Base-by-base conservation (phyloP, 1,139 yeast genomes). In the Candida sanyaensis region DNA sequence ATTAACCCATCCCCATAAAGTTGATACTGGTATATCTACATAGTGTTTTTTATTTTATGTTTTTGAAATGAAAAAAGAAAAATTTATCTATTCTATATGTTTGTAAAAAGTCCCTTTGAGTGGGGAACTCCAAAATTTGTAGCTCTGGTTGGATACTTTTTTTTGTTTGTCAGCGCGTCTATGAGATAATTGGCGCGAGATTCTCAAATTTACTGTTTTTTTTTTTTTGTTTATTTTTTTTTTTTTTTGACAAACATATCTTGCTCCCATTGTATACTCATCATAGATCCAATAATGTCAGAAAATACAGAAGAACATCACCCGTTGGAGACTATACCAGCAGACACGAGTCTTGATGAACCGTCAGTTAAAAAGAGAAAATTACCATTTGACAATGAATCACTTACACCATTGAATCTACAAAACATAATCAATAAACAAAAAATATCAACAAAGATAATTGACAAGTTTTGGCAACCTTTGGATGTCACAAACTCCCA, bases 391-490 rank as follows among this genome's bases (percentile, higher is more conserved):
- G 33, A 46, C 24, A 43, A 42, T 36, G 45, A 46, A 21, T 21
- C 33, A 6, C 28, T 46, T 7, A 27, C 23, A 31, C 48, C 32
- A 24, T 37, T 27, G 34, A 37, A 34, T 26, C 26, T 41, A 8
- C 43, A 41, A 30, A 11, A 13, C 3, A 13, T 27, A n/a, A 33
- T 24, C 29, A 30, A 34, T 13, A 37, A 42, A 21, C 48, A 46
- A 33, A 31, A 38, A 29, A 40, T 46, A 26, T 33, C 41, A 9
- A 42, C 44, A 12, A 21, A 9, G 3, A 39, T 46, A 12, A 42
- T 46, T n/a, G 45, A 72, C 13, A 60, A 60, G 44, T 60, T 64
- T 27, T 74, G 78, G 78, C 67, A 64, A 40, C 66, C 67, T 0
- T 54, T 72, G 7, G 68, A 65, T 40, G 36, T 46, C 2, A 49